These are phyloP conservation scores for Paraphysoderma sedebokerense DNA, from an alignment of 371 early-diverging fungal species.

Conservation along the genomic window DNA sequence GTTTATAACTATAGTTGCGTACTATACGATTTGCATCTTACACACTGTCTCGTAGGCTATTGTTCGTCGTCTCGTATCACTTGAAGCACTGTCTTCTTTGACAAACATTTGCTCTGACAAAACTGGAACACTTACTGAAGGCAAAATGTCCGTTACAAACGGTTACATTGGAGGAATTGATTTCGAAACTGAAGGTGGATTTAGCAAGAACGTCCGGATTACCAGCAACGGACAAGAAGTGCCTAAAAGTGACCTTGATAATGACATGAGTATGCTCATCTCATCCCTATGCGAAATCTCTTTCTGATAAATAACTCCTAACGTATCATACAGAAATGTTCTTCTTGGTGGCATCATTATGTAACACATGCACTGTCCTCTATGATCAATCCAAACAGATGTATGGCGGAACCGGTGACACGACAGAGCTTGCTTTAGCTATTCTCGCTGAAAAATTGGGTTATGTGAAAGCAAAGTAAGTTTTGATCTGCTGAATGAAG, in stretches of 20 bases:
- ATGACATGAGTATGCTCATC: too few relatives aligned
- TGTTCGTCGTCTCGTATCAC: slow-evolving; percentile 8
- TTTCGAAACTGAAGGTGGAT: not conserved
- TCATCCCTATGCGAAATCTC: too few relatives aligned
- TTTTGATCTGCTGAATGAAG: slow-evolving; percentile 10
- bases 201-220: not conserved
- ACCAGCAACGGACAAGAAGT: too few relatives aligned
- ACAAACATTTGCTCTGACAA: slow-evolving; percentile 9
- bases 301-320: too few relatives aligned
- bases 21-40: too few relatives aligned
- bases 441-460: slow-evolving; percentile 1
- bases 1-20: too few relatives aligned
- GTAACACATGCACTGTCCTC: slow-evolving; percentile 4
- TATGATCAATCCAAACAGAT: not conserved
- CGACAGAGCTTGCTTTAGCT: slow-evolving; percentile 8
- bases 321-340: too few relatives aligned
- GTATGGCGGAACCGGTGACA: slow-evolving; percentile 4
- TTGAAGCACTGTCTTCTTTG: slow-evolving; percentile 6
- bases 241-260: too few relatives aligned
- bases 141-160: slow-evolving; percentile 39
- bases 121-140: slow-evolving; percentile 83
- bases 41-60: too few relatives aligned
- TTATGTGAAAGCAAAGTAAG: not conserved
- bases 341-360: not conserved
- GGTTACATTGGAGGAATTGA: not conserved